Conservation (phyloP, 2,329 filamentous ascomycete species). For the Ophiostoma perfectum region DNA sequence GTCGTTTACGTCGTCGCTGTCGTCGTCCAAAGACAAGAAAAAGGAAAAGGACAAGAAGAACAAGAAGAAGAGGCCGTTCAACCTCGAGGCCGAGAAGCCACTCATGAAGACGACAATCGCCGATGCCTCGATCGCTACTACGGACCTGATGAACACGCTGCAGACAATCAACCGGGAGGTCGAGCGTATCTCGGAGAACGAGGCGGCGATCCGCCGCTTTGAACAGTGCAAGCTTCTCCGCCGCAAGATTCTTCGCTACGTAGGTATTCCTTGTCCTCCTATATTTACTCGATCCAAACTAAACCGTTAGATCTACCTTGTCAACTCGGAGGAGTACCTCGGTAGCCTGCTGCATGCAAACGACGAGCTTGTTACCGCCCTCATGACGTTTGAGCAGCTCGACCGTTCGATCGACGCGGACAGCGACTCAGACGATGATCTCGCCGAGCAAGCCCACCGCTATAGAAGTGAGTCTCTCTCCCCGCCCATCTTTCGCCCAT, state of each 20-base stretch:
- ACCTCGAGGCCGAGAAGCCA: slow-evolving; percentile 79
- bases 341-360: slow-evolving; percentile 89
- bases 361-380: slow-evolving; percentile 85
- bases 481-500: neutral
- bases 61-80: slow-evolving; percentile 63
- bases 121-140: slow-evolving; percentile 82
- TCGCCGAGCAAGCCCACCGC: slow-evolving; percentile 60
- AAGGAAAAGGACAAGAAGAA: slow-evolving; percentile 39
- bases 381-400: slow-evolving; percentile 92
- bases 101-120: slow-evolving; percentile 85
- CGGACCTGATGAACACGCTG: slow-evolving; percentile 79
- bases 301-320: slow-evolving; percentile 66
- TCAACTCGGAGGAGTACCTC: slow-evolving; percentile 87
- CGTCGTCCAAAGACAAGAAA: slow-evolving; percentile 39
- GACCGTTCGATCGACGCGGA: slow-evolving; percentile 77
- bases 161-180: slow-evolving; percentile 86
- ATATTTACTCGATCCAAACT: slow-evolving; percentile 59
- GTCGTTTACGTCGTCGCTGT: slow-evolving; percentile 38
- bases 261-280: slow-evolving; percentile 36
- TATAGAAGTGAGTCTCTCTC: slow-evolving; percentile 50
- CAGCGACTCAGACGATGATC: slow-evolving; percentile 63
- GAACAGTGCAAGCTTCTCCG: slow-evolving; percentile 81
- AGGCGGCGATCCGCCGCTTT: slow-evolving; percentile 67
- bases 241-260: slow-evolving; percentile 78
- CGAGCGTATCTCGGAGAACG: slow-evolving; percentile 81